A percentile compares a stretch with the other conserved stretches of the same genome.
Conservation (phyloP, 192 early-diverging fungal species). For the Piromyces finnis region DNA sequence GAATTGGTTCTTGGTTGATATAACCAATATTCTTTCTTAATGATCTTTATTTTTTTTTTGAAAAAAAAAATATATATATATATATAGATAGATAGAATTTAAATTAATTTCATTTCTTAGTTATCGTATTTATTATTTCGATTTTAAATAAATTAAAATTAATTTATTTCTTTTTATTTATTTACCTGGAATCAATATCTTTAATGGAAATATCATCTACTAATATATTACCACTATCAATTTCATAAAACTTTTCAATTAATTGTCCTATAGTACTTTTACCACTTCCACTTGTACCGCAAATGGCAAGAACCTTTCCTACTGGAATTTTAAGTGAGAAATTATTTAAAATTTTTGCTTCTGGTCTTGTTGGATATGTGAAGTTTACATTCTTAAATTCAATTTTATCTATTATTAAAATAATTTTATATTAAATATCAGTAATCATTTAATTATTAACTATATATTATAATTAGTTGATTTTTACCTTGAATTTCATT, state of each 20-base stretch:
- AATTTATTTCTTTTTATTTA: no score
- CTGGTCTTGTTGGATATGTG: slow-evolving; percentile 43
- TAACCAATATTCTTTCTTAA: slow-evolving; percentile 1
- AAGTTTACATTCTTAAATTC: slow-evolving; percentile 38
- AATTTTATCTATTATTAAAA: slow-evolving; percentile 13
- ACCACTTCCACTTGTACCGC: not conserved
- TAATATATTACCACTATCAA: slow-evolving; percentile 21
- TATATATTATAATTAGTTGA: no score
- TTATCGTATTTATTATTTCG: no score
- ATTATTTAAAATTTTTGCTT: slow-evolving; percentile 25
- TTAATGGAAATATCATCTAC: not conserved
- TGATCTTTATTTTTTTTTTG: not conserved
- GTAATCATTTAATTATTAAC: no score
- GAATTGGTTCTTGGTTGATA: slow-evolving; percentile 1
- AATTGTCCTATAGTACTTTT: slow-evolving; percentile 2
- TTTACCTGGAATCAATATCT: not conserved
- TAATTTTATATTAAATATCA: no score
- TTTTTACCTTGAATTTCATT: not conserved
- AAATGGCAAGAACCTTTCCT: not conserved
- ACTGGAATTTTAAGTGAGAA: slow-evolving; percentile 25
- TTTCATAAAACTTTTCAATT: slow-evolving; percentile 38
- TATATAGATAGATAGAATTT: no score
- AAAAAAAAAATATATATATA: no score
- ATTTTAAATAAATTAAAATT: no score
- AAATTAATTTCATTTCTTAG: no score